Percentiles rank a stretch among this genome's conserved stretches.
phyloP scores from a whole-genome alignment of 2,329 filamentous ascomycete genomes.

The Magnaporthales sp. region DNA sequence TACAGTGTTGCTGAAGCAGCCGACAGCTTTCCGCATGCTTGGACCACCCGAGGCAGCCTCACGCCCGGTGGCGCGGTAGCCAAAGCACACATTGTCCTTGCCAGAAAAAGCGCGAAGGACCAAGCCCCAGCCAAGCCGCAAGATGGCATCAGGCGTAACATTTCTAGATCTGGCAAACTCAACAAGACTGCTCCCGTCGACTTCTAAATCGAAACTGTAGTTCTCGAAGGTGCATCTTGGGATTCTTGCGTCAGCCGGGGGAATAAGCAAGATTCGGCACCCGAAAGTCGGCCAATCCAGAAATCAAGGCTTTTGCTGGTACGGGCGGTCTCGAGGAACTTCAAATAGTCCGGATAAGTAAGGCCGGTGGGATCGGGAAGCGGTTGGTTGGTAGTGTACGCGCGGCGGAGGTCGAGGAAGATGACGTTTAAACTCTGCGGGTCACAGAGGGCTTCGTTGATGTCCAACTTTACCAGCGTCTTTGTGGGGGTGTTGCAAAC shows the following conservation, averaged over 20 bases:
- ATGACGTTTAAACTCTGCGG: slow-evolving; percentile 35
- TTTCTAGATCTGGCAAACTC: slow-evolving; percentile 31
- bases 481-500: slow-evolving; percentile 35
- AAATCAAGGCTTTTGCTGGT: slow-evolving; percentile 29
- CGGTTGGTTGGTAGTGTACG: slow-evolving; percentile 29
- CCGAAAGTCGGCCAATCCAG: slow-evolving; percentile 33
- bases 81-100: slow-evolving; percentile 44
- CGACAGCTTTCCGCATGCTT: slow-evolving; percentile 29
- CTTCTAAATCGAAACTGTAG: slow-evolving; percentile 29
- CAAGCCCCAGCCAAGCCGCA: slow-evolving; percentile 53
- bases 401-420: slow-evolving; percentile 35
- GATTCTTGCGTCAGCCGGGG: slow-evolving; percentile 26
- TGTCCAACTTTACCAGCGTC: slow-evolving; percentile 40
- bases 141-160: slow-evolving; percentile 37
- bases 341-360: slow-evolving; percentile 28
- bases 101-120: slow-evolving; percentile 46
- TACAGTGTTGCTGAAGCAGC: slow-evolving; percentile 33
- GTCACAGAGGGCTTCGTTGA: slow-evolving; percentile 43
- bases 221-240: slow-evolving; percentile 20
- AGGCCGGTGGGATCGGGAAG: slow-evolving; percentile 24
- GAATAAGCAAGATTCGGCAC: slow-evolving; percentile 34
- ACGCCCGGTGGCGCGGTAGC: slow-evolving; percentile 36
- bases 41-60: slow-evolving; percentile 29
- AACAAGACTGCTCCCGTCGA: slow-evolving; percentile 29
- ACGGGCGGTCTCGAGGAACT: slow-evolving; percentile 24